Percentiles rank a stretch among this genome's conserved stretches.
Conservation (phyloP, 768 basidiomycete genomes). For the Termitomyces sp. region DNA sequence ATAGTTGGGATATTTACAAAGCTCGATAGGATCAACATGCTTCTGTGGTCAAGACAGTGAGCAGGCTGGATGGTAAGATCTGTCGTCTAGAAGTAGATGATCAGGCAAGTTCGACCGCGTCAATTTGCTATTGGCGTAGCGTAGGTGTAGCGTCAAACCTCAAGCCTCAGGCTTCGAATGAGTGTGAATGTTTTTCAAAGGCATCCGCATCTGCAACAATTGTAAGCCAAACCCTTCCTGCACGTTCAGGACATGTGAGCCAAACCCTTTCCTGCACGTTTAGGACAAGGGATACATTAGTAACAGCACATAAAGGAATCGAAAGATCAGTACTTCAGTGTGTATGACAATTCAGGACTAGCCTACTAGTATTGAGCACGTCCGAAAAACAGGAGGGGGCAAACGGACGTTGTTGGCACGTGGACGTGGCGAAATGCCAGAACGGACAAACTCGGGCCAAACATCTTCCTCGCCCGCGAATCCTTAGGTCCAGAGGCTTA, state of each 20-base stretch:
- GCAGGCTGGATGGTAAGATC: background rate
- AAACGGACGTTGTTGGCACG: slow-evolving; percentile 14
- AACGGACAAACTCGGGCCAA: slow-evolving; percentile 38
- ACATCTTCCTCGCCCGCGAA: slow-evolving; percentile 15
- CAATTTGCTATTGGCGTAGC: too few species aligned
- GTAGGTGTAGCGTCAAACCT: background rate
- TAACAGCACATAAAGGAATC: background rate
- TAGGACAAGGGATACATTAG: background rate
- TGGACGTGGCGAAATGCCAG: background rate
- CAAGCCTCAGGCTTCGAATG: background rate
- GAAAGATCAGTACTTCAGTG: background rate
- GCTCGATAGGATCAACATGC: background rate
- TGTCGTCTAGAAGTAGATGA: background rate
- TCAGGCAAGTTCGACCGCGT: background rate
- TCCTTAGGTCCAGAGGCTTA: slow-evolving; percentile 8
- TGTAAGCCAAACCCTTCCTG: background rate
- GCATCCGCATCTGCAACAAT: background rate
- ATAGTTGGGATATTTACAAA: background rate
- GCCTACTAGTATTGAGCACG: too few species aligned
- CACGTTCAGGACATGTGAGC: too few species aligned
- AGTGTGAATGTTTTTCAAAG: background rate
- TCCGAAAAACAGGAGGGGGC: too few species aligned
- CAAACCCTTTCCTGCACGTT: background rate
- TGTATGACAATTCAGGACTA: background rate
- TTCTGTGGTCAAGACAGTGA: background rate